phyloP scores from a whole-genome alignment of 805 yeast genomes.

The Ogataea angusta region DNA sequence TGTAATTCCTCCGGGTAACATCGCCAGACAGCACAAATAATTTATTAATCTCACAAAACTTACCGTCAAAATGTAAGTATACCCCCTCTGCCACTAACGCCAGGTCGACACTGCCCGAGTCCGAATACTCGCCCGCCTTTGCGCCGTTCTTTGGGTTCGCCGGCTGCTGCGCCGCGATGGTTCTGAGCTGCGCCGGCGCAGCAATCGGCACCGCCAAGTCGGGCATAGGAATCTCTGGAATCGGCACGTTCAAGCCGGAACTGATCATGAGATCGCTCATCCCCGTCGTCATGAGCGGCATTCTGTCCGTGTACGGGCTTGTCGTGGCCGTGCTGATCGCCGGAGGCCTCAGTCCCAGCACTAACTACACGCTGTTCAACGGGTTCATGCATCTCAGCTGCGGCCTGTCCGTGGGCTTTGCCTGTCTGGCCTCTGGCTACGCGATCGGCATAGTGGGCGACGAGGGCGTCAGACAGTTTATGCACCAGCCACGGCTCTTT shows the following conservation, averaged over 20 bases:
- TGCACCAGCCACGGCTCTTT: slow-evolving; percentile 95
- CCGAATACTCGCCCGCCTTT: slow-evolving; percentile 79
- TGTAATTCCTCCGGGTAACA: slow-evolving; percentile 6
- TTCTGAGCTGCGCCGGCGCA: slow-evolving; percentile 93
- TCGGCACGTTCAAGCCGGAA: slow-evolving; percentile 96
- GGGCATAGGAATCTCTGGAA: slow-evolving; percentile 97
- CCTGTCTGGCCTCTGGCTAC: slow-evolving; percentile 94
- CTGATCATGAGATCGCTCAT: slow-evolving; percentile 91
- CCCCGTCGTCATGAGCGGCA: slow-evolving; percentile 98
- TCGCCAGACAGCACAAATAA: slow-evolving; percentile 3
- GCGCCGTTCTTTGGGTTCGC: slow-evolving; percentile 98
- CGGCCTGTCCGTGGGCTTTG: slow-evolving; percentile 94
- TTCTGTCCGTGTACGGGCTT: slow-evolving; percentile 91
- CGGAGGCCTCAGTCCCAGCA: slow-evolving; percentile 76
- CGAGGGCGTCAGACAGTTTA: slow-evolving; percentile 97
- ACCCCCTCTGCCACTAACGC: slow-evolving; percentile 1
- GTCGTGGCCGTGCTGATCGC: slow-evolving; percentile 97
- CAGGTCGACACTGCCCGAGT: slow-evolving; percentile 26
- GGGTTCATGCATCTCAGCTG: slow-evolving; percentile 99
- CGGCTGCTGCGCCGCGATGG: slow-evolving; percentile 92
- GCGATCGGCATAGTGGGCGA: slow-evolving; percentile 99
- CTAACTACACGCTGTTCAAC: slow-evolving; percentile 79
- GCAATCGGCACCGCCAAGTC: slow-evolving; percentile 98
- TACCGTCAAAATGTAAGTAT: slow-evolving; percentile 12
- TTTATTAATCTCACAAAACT: neutral